Evolutionary conservation across 768 basidiomycete species (phyloP), one percentile per base, ranked within the genome.

Genomic region (Pleurotus eryngii): DNA sequence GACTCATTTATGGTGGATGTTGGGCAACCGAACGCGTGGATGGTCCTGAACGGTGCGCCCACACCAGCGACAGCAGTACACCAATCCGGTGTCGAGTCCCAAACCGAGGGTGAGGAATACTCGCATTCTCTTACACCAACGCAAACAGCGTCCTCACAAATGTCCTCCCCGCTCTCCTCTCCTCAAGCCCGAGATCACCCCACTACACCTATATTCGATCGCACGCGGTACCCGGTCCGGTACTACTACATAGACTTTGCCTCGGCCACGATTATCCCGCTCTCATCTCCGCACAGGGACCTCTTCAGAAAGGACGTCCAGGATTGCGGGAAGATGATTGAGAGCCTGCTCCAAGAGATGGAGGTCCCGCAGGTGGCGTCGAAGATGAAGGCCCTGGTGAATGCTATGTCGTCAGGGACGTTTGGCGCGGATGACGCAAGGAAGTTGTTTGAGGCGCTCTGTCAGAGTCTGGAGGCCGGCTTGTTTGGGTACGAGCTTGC

Each of bases 381-480:
- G 1, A 81, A 79, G 56, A 66, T 81, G 57, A 75, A 73, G 39
- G 68, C 76, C 0, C 67, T 83, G 8, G 73, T 77, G 9, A 74
- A 72, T 38, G 75, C 77, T n/a, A 82, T 83, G 81, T 70, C 64
- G 0, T 62, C 70, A 2, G 77, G 78, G 26, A 73, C 71, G 24
- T 81, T 81, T 60, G 73, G 70, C n/a, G 80, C 80, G 1, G 78
- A 83, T 38, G 79, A 77, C 49, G 67, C 79, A 1, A 72, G 77
- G 9, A 77, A 76, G 50, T 67, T 81, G 46, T 81, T 82, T 55
- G 81, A 83, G 59, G 77, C 79, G 9, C 65, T 80, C 5, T 77
- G 75, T 59, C 73, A 74, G 55, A 70, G 77, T 5, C 65, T 82
- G 12, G 75, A 79, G 35, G 69, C 73, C 3, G 63, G 71, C 5